These are phyloP conservation scores for Paraglomus brasilianum DNA, from an alignment of 192 early-diverging fungal genomes.

Conservation along the genomic window DNA sequence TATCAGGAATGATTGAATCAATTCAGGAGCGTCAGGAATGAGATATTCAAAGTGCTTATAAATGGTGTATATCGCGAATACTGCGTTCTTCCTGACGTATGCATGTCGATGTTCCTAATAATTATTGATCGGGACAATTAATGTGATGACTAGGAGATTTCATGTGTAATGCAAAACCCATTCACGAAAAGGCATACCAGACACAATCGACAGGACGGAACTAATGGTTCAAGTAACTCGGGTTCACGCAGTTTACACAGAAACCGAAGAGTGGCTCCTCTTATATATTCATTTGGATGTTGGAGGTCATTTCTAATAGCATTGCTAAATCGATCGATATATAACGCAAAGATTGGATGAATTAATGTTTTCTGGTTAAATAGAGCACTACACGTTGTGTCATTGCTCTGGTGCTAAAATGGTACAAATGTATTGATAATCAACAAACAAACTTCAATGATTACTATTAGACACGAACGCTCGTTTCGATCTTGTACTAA, in stretches of 20 bases:
- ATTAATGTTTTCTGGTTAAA: too few relatives aligned
- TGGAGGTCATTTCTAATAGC: slow-evolving; percentile 93
- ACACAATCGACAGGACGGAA: slow-evolving; percentile 85
- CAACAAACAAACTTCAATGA: too few relatives aligned
- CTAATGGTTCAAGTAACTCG: slow-evolving; percentile 91
- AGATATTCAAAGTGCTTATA: slow-evolving; percentile 88
- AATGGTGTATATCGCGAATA: slow-evolving; percentile 87
- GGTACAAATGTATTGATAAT: slow-evolving; percentile 3
- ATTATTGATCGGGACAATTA: not conserved
- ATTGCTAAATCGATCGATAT: too few relatives aligned
- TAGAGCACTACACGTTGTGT: not conserved
- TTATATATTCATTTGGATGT: slow-evolving; percentile 98
- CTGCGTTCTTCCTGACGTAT: slow-evolving; percentile 98
- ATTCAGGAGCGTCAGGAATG: slow-evolving; percentile 93
- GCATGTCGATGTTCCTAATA: slow-evolving; percentile 87
- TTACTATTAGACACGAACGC: too few relatives aligned
- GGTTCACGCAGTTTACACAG: slow-evolving; percentile 94
- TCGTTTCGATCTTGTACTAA: too few relatives aligned
- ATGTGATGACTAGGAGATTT: slow-evolving; percentile 11
- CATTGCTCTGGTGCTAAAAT: not conserved
- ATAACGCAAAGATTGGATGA: too few relatives aligned
- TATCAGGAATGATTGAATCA: slow-evolving; percentile 69
- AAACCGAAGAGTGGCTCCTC: slow-evolving; percentile 90
- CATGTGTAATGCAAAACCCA: not conserved
- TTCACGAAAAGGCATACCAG: slow-evolving; percentile 52